A percentile compares a stretch with the other conserved stretches of the same genome.
Evolutionary conservation across 352 stramenopile genomes (phyloP).

Genomic region (Pythium monospermum): DNA sequence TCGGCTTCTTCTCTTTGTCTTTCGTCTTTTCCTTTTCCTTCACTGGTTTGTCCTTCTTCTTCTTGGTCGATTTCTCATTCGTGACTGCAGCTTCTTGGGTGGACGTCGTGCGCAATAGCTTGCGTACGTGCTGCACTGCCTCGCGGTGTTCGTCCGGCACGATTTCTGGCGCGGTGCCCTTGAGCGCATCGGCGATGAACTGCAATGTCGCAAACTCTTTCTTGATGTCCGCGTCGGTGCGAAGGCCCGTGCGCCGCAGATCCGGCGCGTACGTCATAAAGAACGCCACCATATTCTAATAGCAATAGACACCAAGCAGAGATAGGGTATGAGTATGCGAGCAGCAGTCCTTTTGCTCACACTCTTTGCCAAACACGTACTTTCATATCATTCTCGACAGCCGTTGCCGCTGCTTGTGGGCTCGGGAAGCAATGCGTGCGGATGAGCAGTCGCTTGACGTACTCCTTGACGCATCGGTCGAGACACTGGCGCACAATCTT

Average conservation of each 20-base stretch:
- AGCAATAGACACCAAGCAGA: neutral
- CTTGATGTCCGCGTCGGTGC: slow-evolving; percentile 57
- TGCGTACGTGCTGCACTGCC: slow-evolving; percentile 45
- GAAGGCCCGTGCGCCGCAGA: slow-evolving; percentile 64
- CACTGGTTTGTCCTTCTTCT: slow-evolving; percentile 33
- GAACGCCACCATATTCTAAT: slow-evolving; percentile 56
- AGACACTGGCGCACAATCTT: slow-evolving; percentile 71
- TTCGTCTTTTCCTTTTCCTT: slow-evolving; percentile 29
- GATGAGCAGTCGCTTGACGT: slow-evolving; percentile 48
- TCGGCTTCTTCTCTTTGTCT: slow-evolving; percentile 28
- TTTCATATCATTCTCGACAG: slow-evolving; percentile 59
- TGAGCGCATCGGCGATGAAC: slow-evolving; percentile 42
- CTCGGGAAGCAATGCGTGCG: slow-evolving; percentile 56
- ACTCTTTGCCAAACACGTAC: slow-evolving; percentile 18
- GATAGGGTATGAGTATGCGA: neutral
- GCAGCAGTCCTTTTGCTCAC: too few species aligned
- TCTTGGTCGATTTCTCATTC: slow-evolving; percentile 36
- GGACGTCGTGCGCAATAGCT: slow-evolving; percentile 61
- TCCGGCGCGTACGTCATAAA: slow-evolving; percentile 68
- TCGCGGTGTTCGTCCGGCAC: slow-evolving; percentile 27
- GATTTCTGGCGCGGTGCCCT: slow-evolving; percentile 23
- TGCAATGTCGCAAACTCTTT: slow-evolving; percentile 55
- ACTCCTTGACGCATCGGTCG: slow-evolving; percentile 63
- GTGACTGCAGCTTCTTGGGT: slow-evolving; percentile 39
- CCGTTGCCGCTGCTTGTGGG: slow-evolving; percentile 25